Evolutionary conservation across 345 rosid species (phyloP).

Genomic region (Carallia pectinifolia): DNA sequence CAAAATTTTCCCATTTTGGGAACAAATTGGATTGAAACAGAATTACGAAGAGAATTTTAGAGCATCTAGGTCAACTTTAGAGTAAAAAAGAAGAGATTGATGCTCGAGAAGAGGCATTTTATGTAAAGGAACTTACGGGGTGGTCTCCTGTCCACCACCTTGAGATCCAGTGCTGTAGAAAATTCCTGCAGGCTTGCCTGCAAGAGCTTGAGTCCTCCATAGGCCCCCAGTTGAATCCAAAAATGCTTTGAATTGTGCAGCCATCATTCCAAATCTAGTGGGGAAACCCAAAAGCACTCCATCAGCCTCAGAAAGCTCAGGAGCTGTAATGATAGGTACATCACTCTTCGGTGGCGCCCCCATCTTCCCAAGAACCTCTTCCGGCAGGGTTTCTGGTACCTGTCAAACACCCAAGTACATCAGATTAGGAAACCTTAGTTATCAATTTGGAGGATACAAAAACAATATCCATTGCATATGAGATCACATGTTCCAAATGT

Average conservation of each 20-base stretch:
- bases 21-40: too few relatives aligned
- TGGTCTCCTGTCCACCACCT: constrained; percentile 98
- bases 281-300: constrained; percentile 92
- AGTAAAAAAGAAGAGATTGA: neutral
- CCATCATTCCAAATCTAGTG: constrained; percentile 98
- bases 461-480: neutral
- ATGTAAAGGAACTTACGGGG: constrained; percentile 57
- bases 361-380: constrained; percentile 81
- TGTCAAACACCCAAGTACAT: constrained; percentile 14
- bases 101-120: neutral
- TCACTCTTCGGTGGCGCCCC: constrained; percentile 88
- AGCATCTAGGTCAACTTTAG: too few relatives aligned
- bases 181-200: constrained; percentile 96
- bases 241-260: constrained; percentile 97
- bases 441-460: neutral
- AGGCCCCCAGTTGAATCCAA: constrained; percentile 90
- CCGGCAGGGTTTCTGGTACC: constrained; percentile 91
- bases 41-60: too few relatives aligned
- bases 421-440: neutral
- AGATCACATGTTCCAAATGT: too few relatives aligned
- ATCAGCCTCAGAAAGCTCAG: constrained; percentile 84
- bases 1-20: neutral
- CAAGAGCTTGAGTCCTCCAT: constrained; percentile 92
- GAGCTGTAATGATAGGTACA: constrained; percentile 68
- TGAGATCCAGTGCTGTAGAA: constrained; percentile 98